Conservation (phyloP, 139 green algal genomes). For the Chlorella sp. region DNA sequence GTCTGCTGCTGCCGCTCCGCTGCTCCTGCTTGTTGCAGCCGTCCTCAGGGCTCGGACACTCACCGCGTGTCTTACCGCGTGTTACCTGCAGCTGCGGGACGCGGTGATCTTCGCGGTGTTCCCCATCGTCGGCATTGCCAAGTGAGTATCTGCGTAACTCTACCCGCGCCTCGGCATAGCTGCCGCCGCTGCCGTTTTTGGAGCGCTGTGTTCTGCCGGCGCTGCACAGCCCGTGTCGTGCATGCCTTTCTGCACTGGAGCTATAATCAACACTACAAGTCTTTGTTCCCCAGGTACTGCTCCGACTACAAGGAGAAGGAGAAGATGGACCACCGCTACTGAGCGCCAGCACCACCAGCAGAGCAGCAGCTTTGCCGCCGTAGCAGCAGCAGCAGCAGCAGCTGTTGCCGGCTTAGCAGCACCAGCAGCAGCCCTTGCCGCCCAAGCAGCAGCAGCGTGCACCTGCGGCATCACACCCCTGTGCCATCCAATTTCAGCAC, state of each 20-base stretch:
- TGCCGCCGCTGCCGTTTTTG: too few species aligned
- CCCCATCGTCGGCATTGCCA: conserved; percentile 35
- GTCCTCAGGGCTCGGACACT: background rate
- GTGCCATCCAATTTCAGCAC: too few species aligned
- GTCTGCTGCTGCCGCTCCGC: background rate
- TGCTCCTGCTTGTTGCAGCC: background rate
- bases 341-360: background rate
- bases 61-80: background rate
- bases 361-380: background rate
- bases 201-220: too few species aligned
- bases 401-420: too few species aligned
- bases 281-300: background rate
- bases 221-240: too few species aligned
- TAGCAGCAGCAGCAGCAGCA: background rate
- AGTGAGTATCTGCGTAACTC: background rate
- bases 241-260: too few species aligned
- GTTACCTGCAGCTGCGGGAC: conserved; percentile 36
- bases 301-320: conserved; percentile 68
- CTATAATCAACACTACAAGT: too few species aligned
- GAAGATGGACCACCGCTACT: conserved; percentile 78
- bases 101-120: conserved; percentile 34
- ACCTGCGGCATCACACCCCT: too few species aligned
- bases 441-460: background rate
- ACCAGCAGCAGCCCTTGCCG: background rate
- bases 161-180: too few species aligned